Base-by-base conservation (phyloP, 2,329 filamentous ascomycete species). In the Leptographium radiaticola region DNA sequence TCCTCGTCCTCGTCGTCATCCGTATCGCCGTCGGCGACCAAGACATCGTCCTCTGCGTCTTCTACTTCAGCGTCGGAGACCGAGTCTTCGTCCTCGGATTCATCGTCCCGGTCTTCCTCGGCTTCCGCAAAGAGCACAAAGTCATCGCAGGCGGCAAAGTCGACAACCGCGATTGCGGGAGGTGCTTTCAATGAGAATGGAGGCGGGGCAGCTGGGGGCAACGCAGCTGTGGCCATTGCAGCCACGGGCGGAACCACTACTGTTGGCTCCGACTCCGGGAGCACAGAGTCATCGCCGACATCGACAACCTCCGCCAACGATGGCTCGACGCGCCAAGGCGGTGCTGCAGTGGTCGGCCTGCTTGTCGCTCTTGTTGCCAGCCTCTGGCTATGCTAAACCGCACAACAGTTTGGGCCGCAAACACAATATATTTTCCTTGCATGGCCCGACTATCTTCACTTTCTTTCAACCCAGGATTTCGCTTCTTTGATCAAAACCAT, bases 111-210 rank as follows among this genome's bases (percentile, higher is more conserved):
- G 56, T 60, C 55, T 10, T 58, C 68, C 13, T 61, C 64, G 4
- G 62, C 64, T 10, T 62, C 62, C 5, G n/a, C 50, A 11, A 44
- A 42, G 5, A 49, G 18, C 11, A 40, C 34, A n/a, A 60, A 63
- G 9, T 60, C 65, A n/a, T 60, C 64, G 57, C 59, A 53, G 33
- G 25, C 43, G 25, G 13, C 51, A 36, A 53, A 50, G 47, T 16
- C 55, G 6, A 48, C 16, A 53, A 49, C 54, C 40, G 52, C 59
- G 13, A 67, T 64, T n/a, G 57, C 62, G 55, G 72, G 71, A 15
- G 76, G 72, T 60, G 70, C 81, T 59, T 81, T 80, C 70, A 74
- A 75, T 54, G 75, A 80, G 67, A 76, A 76, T 58, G 55, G 59
- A n/a, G 62, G 60, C 7, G 52, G 52, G 38, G 60, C 56, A 44